A percentile compares a stretch with the other conserved stretches of the same genome.
These are phyloP conservation scores for Leccinellum luteum DNA, from an alignment of 768 basidiomycete genomes.

Conservation along the genomic window DNA sequence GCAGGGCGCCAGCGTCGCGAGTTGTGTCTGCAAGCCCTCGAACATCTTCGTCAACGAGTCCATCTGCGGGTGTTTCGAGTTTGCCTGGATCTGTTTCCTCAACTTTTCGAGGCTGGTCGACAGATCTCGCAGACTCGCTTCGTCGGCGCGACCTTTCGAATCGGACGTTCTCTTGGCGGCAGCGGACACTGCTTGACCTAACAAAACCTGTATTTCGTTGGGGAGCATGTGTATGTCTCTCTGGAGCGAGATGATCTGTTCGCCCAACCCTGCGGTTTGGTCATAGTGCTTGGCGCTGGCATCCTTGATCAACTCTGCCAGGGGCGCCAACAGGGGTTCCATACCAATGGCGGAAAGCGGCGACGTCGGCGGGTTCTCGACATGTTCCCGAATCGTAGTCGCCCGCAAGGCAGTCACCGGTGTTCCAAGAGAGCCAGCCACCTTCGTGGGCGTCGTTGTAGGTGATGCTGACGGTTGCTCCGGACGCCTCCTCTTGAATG, in stretches of 20 bases:
- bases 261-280: constrained; percentile 32
- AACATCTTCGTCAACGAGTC: constrained; percentile 33
- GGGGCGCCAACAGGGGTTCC: constrained; percentile 22
- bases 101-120: constrained; percentile 16
- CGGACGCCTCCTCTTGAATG: constrained; percentile 15
- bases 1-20: constrained; percentile 38
- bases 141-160: not conserved
- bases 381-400: constrained; percentile 17
- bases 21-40: constrained; percentile 38
- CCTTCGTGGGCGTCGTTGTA: constrained; percentile 3
- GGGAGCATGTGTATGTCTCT: constrained; percentile 30
- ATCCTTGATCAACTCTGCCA: constrained; percentile 35
- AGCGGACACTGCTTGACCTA: constrained; percentile 9
- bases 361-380: constrained; percentile 14
- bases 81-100: constrained; percentile 12
- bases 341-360: constrained; percentile 4
- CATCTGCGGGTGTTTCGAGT: constrained; percentile 9
- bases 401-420: constrained; percentile 9
- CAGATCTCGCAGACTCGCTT: constrained; percentile 5
- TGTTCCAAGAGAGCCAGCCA: not conserved
- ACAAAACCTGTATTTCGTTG: constrained; percentile 20
- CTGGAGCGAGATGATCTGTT: constrained; percentile 34
- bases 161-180: constrained; percentile 3
- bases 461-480: not conserved
- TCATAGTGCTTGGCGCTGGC: constrained; percentile 36